Evolutionary conservation across 352 stramenopile species (phyloP), one percentile per base, ranked within the genome.

Genomic region (Pythium aquatile): DNA sequence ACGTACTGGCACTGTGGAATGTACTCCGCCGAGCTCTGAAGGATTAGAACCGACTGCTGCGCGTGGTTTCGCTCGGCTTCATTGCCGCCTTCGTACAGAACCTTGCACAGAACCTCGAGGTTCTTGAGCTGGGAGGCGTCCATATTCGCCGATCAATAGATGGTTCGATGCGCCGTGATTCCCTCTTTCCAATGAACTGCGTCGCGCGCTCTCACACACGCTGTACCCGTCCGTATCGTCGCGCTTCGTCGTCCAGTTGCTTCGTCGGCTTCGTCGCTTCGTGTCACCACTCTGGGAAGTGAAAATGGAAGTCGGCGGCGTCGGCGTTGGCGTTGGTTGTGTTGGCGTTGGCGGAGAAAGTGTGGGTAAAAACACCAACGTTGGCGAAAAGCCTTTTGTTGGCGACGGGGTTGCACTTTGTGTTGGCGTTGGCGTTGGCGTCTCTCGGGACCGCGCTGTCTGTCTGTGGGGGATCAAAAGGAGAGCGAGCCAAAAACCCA

Each of bases 1-100:
- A 99, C 98, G 79, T 99, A 98, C 83, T 99, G 97, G 72, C 96
- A 99, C 76, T 98, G 96, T 52, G 97, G 97, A 72, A 99, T 99
- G 79, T 98, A 98, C 74, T 99, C 94, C 47, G 96, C 93, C 28
- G 93, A 94, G 69, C 81, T 94, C 73, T 97, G 88, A 55, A 97
- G 70, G 29, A 93, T 81, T 17, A 96, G 78, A 60, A 96, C 85
- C 9, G 77, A 79, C 72, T 93, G 83, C 64, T 96, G 88, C 32
- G 88, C 88, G 64, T 90, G 83, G 20, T 75, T 73, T 40, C 84
- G 83, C 69, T 93, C 83, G 29, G 66, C 63, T 69, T 90, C 86
- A 54, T 91, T 91, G 59, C 66, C 72, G 65, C 81, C 88, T 63
- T 91, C 79, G 74, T 95, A 95, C 53, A 95, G 70, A 46, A 83